Evolutionary conservation across 1,284 basidiomycete species (phyloP).

Genomic region (Melanopsichium pennsylvanicum): DNA sequence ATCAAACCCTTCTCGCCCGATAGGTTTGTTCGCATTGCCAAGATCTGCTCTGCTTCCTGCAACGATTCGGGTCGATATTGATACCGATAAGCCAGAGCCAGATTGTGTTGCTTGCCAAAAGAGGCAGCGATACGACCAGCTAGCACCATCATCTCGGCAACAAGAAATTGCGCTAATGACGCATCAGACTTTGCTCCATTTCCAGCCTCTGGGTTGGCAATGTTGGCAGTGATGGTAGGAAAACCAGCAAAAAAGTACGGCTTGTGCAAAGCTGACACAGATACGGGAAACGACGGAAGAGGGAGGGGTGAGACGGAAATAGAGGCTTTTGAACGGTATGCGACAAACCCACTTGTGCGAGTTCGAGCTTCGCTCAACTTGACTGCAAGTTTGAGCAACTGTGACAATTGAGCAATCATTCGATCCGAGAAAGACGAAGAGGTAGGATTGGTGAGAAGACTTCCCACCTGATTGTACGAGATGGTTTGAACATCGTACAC

Average conservation of each 20-base stretch:
- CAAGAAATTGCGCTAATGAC: slow-evolving; percentile 66
- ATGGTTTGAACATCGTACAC: slow-evolving; percentile 76
- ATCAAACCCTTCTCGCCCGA: slow-evolving; percentile 28
- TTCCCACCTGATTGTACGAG: slow-evolving; percentile 75
- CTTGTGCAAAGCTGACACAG: not conserved
- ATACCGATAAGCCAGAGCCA: slow-evolving; percentile 76
- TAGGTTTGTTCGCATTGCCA: slow-evolving; percentile 57
- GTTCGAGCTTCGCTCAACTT: slow-evolving; percentile 27
- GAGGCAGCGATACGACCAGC: slow-evolving; percentile 80
- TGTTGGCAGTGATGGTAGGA: slow-evolving; percentile 27
- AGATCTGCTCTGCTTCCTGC: slow-evolving; percentile 53
- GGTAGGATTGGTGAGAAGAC: slow-evolving; percentile 7
- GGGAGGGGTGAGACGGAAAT: slow-evolving; percentile 28
- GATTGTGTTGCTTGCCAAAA: slow-evolving; percentile 73
- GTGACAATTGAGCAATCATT: slow-evolving; percentile 64
- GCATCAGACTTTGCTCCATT: too few relatives aligned
- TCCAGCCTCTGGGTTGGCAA: too few relatives aligned
- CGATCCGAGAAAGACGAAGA: not conserved
- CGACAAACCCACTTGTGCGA: slow-evolving; percentile 1
- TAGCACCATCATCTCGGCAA: slow-evolving; percentile 85
- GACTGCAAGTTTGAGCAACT: slow-evolving; percentile 66
- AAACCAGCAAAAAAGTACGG: slow-evolving; percentile 52
- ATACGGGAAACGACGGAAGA: slow-evolving; percentile 12
- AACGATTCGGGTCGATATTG: slow-evolving; percentile 66
- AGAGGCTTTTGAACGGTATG: not conserved